phyloP scores from a whole-genome alignment of 192 early-diverging fungal species.

The Linderina pennispora region DNA sequence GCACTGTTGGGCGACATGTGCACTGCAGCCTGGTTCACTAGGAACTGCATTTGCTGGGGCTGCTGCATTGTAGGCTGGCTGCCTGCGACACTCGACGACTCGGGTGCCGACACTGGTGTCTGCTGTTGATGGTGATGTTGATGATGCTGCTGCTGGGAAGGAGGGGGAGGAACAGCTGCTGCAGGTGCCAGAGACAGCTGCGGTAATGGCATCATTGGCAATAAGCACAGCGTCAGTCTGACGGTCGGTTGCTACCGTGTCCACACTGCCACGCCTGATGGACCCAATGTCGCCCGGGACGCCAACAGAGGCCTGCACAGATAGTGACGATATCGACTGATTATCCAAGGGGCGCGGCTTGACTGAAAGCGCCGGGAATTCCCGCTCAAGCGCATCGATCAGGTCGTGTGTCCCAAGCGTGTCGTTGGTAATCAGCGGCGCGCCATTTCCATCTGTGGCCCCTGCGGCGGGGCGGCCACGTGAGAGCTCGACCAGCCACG shows the following conservation, averaged over 20 bases:
- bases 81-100: too few species aligned
- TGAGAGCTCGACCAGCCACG: constrained; percentile 44
- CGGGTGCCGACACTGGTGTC: too few species aligned
- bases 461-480: constrained; percentile 22
- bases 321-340: constrained; percentile 39
- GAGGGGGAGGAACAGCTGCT: background rate
- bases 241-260: constrained; percentile 5
- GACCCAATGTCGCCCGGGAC: constrained; percentile 26
- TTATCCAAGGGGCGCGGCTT: constrained; percentile 13
- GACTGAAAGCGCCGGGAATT: constrained; percentile 23
- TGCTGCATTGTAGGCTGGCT: background rate
- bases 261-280: constrained; percentile 13
- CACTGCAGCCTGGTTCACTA: constrained; percentile 2
- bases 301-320: constrained; percentile 37
- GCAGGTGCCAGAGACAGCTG: background rate
- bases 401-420: constrained; percentile 29
- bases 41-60: constrained; percentile 20
- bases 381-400: constrained; percentile 34
- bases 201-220: constrained; percentile 1
- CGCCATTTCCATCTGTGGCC: background rate
- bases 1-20: too few species aligned
- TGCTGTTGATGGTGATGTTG: too few species aligned
- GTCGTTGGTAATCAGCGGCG: constrained; percentile 7
- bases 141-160: too few species aligned
- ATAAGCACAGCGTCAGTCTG: background rate